Base-by-base conservation (phyloP, 345 rosid genomes). In the Sonneratia caseolaris region DNA sequence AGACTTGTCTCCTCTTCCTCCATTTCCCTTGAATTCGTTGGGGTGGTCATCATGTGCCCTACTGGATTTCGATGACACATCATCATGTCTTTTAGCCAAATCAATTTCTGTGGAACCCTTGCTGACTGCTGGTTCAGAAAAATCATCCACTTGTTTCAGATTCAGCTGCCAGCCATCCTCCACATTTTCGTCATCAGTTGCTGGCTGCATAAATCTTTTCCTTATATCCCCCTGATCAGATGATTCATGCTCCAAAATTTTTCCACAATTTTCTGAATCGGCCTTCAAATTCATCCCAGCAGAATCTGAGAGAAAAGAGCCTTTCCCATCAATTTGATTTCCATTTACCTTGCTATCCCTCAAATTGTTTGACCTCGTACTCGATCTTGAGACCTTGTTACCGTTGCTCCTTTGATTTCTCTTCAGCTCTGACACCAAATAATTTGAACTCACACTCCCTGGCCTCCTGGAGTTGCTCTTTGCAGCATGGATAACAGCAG, bases 241-340 rank as follows among this genome's bases (percentile, higher is more conserved):
- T 22, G 70, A 82, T 61, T 64, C 65, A 70, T 68, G 74, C 21
- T 73, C 77, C 11, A 66, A 48, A 67, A 27, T 12, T 79, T 82
- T 87, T 48, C 79, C 81, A 75, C 77, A 77, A 72, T 68, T 74
- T 35, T 53, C 82, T 78, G 75, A 68, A 68, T 81, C 90, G 68
- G 81, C 82, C 78, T 80, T 81, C 0, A 86, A 81, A 68, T 82
- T 78, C 70, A 84, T 75, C 18, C 82, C 83, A 11, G 27, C 68
- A 24, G 73, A 77, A 49, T 65, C 66, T 5, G 89, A 88, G 32
- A 87, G 77, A 64, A 82, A 76, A 71, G 92, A 78, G 68, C 74
- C 86, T 22, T 87, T 84, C 72, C 74, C 89, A 77, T 86, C 84
- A 47, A 79, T 74, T 5, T 83, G 84, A 76, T 83, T 89, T 73